Evolutionary conservation across 2,329 filamentous ascomycete species (phyloP).

Genomic region (Aspergillus sp.): DNA sequence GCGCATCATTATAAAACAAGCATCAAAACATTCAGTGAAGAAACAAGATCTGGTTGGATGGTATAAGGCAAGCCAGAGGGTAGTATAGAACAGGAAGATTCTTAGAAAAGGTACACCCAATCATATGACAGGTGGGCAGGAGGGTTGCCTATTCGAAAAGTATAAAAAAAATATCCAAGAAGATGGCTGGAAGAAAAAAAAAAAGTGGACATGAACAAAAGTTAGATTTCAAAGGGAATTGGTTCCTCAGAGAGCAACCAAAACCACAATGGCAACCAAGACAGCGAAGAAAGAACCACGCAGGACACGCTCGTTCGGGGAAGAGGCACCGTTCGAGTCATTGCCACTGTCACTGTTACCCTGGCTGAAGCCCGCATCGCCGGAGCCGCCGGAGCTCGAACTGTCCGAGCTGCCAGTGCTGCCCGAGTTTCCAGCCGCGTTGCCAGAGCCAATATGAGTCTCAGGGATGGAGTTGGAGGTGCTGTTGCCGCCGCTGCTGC

Average conservation of each 20-base stretch:
- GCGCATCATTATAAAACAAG: slow-evolving; percentile 6
- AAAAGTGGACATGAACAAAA: background rate
- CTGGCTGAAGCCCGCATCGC: slow-evolving; percentile 32
- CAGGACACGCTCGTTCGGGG: slow-evolving; percentile 40
- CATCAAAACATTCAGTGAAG: slow-evolving; percentile 15
- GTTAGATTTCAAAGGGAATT: background rate
- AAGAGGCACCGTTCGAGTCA: slow-evolving; percentile 27
- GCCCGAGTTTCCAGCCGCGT: slow-evolving; percentile 20
- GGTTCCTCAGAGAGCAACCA: slow-evolving; percentile 42
- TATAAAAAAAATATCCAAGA: slow-evolving; percentile 22
- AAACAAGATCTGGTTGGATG: slow-evolving; percentile 4
- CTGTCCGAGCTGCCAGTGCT: slow-evolving; percentile 9
- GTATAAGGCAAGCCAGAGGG: slow-evolving; percentile 2
- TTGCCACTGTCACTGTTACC: slow-evolving; percentile 13
- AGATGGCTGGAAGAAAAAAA: background rate
- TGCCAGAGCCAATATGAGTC: slow-evolving; percentile 30
- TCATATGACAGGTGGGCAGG: background rate
- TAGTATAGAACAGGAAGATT: slow-evolving; percentile 17
- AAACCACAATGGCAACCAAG: slow-evolving; percentile 44
- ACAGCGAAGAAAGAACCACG: slow-evolving; percentile 47
- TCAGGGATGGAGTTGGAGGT: slow-evolving; percentile 30
- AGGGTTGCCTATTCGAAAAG: background rate
- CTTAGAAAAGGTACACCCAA: slow-evolving; percentile 3
- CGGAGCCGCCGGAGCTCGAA: slow-evolving; percentile 14
- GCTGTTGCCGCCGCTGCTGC: slow-evolving; percentile 10